A percentile compares a stretch with the other conserved stretches of the same genome.
phyloP scores from a whole-genome alignment of 108 stramenopile species.

The Nitzschia sp. region DNA sequence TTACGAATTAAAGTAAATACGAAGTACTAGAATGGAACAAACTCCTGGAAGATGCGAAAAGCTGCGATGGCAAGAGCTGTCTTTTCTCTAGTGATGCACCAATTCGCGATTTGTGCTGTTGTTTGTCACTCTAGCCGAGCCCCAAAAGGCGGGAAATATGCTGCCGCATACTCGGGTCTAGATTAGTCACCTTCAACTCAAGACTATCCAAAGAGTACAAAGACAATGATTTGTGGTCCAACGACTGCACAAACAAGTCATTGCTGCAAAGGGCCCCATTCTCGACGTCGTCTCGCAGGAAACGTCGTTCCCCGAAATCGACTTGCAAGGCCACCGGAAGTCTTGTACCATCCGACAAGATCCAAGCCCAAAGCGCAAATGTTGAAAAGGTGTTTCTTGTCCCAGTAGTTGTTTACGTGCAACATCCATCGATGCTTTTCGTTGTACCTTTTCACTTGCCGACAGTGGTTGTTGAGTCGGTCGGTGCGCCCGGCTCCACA shows the following conservation, averaged over 20 bases:
- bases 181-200: slow-evolving; percentile 8
- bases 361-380: slow-evolving; percentile 32
- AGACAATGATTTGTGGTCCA: neutral
- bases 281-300: neutral
- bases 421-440: neutral
- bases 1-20: neutral
- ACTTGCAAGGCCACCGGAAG: slow-evolving; percentile 50
- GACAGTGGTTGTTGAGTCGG: slow-evolving; percentile 17
- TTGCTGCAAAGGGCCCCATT: slow-evolving; percentile 9
- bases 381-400: slow-evolving; percentile 8
- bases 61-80: too few species aligned
- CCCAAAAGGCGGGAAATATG: slow-evolving; percentile 26
- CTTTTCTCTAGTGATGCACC: neutral
- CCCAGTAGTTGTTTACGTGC: slow-evolving; percentile 29
- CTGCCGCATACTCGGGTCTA: slow-evolving; percentile 12
- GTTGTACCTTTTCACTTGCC: neutral
- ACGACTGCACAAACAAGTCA: slow-evolving; percentile 20
- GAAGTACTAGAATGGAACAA: neutral
- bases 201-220: slow-evolving; percentile 5
- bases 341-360: slow-evolving; percentile 37
- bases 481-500: slow-evolving; percentile 70
- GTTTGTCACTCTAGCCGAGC: neutral
- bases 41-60: too few species aligned
- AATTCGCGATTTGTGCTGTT: neutral
- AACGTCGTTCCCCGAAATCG: slow-evolving; percentile 30